Evolutionary conservation across 2,329 filamentous ascomycete genomes (phyloP).

Genomic region (Botryotinia globosa): DNA sequence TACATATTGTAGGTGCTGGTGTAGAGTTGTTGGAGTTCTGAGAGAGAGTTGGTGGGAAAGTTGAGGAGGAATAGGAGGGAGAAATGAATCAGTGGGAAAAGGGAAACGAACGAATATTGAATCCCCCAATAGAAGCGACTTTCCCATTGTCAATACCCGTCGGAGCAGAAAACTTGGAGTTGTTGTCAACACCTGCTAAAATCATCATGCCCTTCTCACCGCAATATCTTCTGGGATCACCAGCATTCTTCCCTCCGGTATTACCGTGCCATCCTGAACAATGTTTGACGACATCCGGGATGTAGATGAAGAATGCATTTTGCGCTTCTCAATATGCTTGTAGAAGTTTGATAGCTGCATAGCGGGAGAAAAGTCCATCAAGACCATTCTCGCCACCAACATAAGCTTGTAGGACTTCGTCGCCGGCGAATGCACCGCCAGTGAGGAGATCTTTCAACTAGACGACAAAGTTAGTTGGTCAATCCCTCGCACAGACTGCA

Average conservation of each 20-base stretch:
- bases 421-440: not conserved
- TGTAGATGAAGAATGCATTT: slow-evolving; percentile 8
- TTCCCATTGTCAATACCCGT: slow-evolving; percentile 5
- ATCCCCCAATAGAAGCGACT: not conserved
- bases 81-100: not conserved
- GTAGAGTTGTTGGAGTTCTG: not conserved
- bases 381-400: not conserved
- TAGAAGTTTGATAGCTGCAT: not conserved
- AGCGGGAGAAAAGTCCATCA: not conserved
- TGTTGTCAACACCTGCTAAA: not conserved
- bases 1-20: not conserved
- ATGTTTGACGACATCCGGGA: not conserved
- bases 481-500: too few relatives aligned
- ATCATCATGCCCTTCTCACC: slow-evolving; percentile 3
- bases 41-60: not conserved
- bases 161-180: not conserved
- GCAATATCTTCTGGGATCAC: not conserved
- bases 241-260: not conserved
- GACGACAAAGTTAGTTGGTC: not conserved
- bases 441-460: not conserved
- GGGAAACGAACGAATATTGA: not conserved
- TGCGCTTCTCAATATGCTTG: slow-evolving; percentile 2
- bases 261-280: not conserved
- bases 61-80: rapidly evolving
- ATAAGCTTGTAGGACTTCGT: not conserved